Evolutionary conservation across 257 asterid species (phyloP), one percentile per base, ranked within the genome.

Genomic region (Solanum stenotomum): DNA sequence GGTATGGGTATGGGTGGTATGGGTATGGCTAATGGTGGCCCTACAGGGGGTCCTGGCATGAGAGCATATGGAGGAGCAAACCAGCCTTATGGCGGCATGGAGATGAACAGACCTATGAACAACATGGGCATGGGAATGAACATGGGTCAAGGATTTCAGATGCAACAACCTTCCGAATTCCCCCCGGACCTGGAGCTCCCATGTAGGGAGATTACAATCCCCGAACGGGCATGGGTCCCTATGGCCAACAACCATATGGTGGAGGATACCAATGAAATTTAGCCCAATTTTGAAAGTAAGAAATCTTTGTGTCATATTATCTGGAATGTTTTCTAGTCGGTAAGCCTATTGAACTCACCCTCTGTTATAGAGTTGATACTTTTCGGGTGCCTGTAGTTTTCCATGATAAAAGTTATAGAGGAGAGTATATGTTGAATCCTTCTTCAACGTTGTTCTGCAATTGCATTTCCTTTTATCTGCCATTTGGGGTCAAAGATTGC

Each of bases 211-310:
- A 94, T 63, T 93, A 95, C 90, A 94, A 94, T 89, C 94, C 94
- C 65, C 87, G 87, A 87, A 93, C 90, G 94, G 98, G 98, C 71
- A 75, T 91, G 34, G 96, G 95, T 75, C 93, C 90, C 76, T 95
- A 93, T 33, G 92, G 93, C 46, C 98, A 97, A 88, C 95, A 92
- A 68, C 98, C 94, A 31, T 93, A 95, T 84, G 95, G 95, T 77
- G 98, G 96, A 86, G 98, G 99, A 89, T 95, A 93, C 85, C 89
- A 94, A 91, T 95, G 93, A 94, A 46, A 31, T 46, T 81, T 16
- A 15, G 42, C 85, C 68, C 29, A 46, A 81, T 27, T 81, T 29
- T 29, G 42, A 44, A 27, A 16, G 85, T 81, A 44, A 81, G 68
- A 27, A 81, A 29, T 68, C 65, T 44, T 46, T 81, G 85, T 46